Base-by-base conservation (phyloP, 768 basidiomycete species). In the Cystofilobasidium ferigula region DNA sequence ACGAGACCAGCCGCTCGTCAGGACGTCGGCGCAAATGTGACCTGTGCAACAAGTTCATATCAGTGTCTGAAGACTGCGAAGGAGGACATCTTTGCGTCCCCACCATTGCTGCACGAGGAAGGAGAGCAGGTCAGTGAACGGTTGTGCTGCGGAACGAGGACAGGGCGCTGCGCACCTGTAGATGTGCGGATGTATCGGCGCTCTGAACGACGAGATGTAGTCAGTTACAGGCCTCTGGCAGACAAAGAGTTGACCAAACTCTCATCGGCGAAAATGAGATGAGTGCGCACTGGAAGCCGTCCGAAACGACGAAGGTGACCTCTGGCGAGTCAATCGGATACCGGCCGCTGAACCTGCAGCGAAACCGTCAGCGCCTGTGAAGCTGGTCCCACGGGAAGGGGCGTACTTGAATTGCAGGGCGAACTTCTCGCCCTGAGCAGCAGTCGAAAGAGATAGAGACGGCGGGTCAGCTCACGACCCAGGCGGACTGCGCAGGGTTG, bases 1-100 rank as follows among this genome's bases (percentile, higher is more conserved):
- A 74, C 73, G 76, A 26, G 73, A 73, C 76, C 76, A 77, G 48
- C 73, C 75, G 35, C 66, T 73, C 7, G 72, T 75, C 71, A 65
- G n/a, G 10, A 56, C 24, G 47, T 47, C 35, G 26, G 34, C 32
- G 40, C 30, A 61, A 20, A 48, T 40, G 45, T 42, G 51, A 8
- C 51, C 51, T 8, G 28, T 54, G 12, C 5, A 10, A 42, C 40
- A 42, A 10, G 40, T 10, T 42, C 10, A 20, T 20, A 42, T 42
- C 40, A 42, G 40, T n/a, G n/a, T n/a, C n/a, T n/a, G n/a, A n/a
- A n/a, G n/a, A n/a, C n/a, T n/a, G n/a, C n/a, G n/a, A n/a, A n/a
- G n/a, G n/a, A n/a, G n/a, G n/a, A n/a, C n/a, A n/a, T n/a, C n/a
- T n/a, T n/a, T n/a, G n/a, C n/a, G n/a, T n/a, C n/a, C n/a, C n/a